phyloP scores from a whole-genome alignment of 768 basidiomycete genomes.

The Kockovaella imperatae region DNA sequence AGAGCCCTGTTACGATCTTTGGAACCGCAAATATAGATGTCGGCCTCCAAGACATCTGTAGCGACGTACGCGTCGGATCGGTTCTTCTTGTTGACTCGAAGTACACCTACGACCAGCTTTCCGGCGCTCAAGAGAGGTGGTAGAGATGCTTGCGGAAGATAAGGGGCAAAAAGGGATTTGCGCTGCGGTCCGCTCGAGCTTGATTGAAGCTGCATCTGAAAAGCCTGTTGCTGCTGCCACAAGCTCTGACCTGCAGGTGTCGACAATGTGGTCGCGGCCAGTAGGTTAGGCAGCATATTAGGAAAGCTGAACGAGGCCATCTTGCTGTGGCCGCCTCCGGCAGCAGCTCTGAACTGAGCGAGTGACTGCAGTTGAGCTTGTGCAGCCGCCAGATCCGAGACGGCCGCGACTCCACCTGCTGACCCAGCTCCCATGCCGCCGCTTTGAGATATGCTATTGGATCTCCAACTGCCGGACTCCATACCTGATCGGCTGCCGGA shows the following conservation, averaged over 20 bases:
- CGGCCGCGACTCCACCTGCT: conserved; percentile 10
- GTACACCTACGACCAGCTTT: conserved; percentile 91
- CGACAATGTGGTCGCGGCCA: conserved; percentile 85
- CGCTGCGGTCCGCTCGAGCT: conserved; percentile 77
- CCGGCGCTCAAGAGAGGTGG: conserved; percentile 94
- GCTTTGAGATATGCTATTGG: conserved; percentile 61
- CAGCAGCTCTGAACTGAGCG: conserved; percentile 93
- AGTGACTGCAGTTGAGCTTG: conserved; percentile 93
- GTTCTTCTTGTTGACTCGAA: conserved; percentile 97
- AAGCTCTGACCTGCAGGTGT: conserved; percentile 67
- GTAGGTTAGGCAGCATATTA: conserved; percentile 94
- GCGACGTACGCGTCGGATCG: conserved; percentile 97
- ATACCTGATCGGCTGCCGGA: conserved; percentile 36
- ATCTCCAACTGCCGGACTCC: conserved; percentile 62
- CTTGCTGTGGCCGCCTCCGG: conserved; percentile 74
- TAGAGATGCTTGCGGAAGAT: conserved; percentile 92
- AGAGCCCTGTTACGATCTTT: conserved; percentile 97
- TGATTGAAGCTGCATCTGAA: conserved; percentile 87
- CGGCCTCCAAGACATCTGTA: conserved; percentile 94
- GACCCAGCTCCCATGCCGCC: no score
- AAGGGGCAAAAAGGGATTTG: conserved; percentile 96
- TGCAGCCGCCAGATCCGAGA: conserved; percentile 84
- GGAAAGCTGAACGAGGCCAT: conserved; percentile 97
- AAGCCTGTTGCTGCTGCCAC: conserved; percentile 88
- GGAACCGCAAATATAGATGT: conserved; percentile 97